Evolutionary conservation across 2,329 filamentous ascomycete species (phyloP).

Genomic region (Aspergillus brasiliensis): DNA sequence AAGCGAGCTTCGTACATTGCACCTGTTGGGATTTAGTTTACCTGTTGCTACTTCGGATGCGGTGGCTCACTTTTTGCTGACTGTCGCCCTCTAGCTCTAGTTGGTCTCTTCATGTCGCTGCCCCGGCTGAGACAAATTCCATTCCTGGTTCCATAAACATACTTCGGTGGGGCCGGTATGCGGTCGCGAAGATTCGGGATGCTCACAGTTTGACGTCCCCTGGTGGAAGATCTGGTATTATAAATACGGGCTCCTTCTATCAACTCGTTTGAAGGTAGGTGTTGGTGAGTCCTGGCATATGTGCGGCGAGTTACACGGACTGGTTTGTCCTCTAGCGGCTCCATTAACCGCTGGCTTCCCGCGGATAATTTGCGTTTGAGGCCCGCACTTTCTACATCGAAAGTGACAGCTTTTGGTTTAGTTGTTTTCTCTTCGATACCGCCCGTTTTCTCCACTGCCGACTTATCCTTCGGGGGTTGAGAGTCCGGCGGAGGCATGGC

Average conservation of each 20-base stretch:
- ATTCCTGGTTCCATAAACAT: conserved; percentile 33
- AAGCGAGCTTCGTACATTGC: conserved; percentile 38
- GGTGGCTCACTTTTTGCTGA: conserved; percentile 31
- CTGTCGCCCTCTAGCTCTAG: conserved; percentile 22
- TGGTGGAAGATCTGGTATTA: too few species aligned
- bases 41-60: background rate
- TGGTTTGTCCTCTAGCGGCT: background rate
- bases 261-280: too few species aligned
- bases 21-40: conserved; percentile 27
- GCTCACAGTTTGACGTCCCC: too few species aligned
- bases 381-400: conserved; percentile 14
- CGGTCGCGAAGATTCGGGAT: too few species aligned
- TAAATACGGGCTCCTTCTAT: too few species aligned
- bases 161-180: conserved; percentile 29
- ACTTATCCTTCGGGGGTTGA: background rate
- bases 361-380: conserved; percentile 11
- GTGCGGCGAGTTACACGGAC: conserved; percentile 18
- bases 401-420: conserved; percentile 31
- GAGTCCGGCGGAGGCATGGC: background rate
- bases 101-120: conserved; percentile 9
- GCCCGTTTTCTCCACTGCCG: background rate
- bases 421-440: background rate
- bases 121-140: conserved; percentile 10
- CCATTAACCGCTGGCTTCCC: too few species aligned
- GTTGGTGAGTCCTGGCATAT: conserved; percentile 23